Conservation (phyloP, 305 asterid genomes). For the Coffea humblotiana region DNA sequence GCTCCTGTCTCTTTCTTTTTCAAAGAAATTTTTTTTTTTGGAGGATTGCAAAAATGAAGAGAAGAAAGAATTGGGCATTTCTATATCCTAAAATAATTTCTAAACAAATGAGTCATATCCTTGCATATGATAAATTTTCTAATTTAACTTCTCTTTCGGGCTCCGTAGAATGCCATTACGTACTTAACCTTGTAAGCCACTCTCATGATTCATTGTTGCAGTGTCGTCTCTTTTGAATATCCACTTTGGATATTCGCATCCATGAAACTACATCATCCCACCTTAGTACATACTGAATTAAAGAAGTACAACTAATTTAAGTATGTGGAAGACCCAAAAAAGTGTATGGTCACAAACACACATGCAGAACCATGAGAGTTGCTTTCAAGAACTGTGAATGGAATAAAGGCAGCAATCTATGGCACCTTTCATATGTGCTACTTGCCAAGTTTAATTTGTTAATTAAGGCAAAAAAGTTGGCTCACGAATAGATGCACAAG, state of each 20-base stretch:
- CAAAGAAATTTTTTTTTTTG: too few relatives aligned
- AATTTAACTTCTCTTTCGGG: background rate
- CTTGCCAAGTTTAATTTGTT: background rate
- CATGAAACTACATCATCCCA: background rate
- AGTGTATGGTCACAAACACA: background rate
- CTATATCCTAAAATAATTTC: too few relatives aligned
- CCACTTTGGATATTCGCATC: background rate
- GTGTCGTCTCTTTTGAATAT: constrained; percentile 1
- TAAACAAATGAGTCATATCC: background rate
- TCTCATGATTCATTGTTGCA: background rate
- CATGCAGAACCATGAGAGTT: background rate
- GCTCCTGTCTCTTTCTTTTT: too few relatives aligned
- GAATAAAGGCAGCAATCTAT: background rate
- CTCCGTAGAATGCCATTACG: background rate
- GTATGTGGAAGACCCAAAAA: background rate
- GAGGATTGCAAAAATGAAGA: too few relatives aligned
- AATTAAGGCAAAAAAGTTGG: background rate
- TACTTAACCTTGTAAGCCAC: background rate
- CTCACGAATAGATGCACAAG: background rate
- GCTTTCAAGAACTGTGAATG: constrained; percentile 1
- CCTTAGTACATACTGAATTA: background rate
- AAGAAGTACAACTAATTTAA: background rate
- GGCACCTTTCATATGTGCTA: background rate
- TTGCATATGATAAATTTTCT: too few relatives aligned
- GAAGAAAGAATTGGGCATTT: too few relatives aligned